Conservation (phyloP, 2,329 filamentous ascomycete species). For the Massarina eburnea region DNA sequence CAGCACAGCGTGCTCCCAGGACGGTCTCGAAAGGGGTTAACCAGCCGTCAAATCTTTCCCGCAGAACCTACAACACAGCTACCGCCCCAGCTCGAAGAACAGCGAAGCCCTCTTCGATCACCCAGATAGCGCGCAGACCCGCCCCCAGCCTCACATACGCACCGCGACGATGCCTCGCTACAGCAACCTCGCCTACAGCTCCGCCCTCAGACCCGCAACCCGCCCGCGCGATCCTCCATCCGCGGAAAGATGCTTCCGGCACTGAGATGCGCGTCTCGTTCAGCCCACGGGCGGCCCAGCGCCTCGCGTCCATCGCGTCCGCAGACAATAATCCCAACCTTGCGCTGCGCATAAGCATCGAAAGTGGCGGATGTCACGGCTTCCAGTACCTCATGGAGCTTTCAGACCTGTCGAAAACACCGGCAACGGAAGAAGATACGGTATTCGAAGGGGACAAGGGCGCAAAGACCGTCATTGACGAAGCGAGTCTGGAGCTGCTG, state of each 20-base stretch:
- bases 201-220: conserved; percentile 22
- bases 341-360: conserved; percentile 87
- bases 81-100: conserved; percentile 27
- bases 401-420: conserved; percentile 59
- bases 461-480: conserved; percentile 87
- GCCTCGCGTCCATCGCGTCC: conserved; percentile 66
- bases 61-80: conserved; percentile 23
- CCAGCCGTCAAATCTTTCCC: conserved; percentile 4
- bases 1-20: conserved; percentile 12
- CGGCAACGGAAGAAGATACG: conserved; percentile 72
- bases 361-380: conserved; percentile 92
- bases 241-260: conserved; percentile 77
- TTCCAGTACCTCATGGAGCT: conserved; percentile 97
- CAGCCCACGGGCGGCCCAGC: conserved; percentile 70
- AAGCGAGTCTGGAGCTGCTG: conserved; percentile 80
- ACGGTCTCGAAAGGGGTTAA: conserved; percentile 1
- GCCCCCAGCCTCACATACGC: conserved; percentile 10
- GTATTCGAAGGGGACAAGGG: conserved; percentile 71
- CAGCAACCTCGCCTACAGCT: conserved; percentile 15
- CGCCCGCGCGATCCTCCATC: conserved; percentile 60
- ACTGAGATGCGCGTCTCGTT: conserved; percentile 83
- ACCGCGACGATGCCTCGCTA: conserved; percentile 37
- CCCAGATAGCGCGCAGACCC: not conserved
- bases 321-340: conserved; percentile 69
- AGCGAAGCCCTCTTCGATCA: conserved; percentile 8